These are phyloP conservation scores for Pichia sp. DNA, from an alignment of 1,139 yeast species.

Conservation along the genomic window DNA sequence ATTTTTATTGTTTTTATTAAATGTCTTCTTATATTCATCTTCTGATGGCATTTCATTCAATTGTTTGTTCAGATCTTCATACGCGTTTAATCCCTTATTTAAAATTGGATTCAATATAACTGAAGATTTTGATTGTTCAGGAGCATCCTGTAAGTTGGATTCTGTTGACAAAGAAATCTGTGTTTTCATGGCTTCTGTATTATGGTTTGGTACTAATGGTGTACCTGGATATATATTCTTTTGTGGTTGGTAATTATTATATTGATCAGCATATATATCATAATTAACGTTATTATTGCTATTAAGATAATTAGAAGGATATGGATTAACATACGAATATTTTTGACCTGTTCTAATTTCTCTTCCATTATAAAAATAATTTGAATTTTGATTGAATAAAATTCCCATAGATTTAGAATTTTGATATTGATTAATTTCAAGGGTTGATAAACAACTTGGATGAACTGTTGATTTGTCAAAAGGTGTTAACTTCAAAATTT, in stretches of 20 bases:
- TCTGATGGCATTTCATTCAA: conserved; percentile 4
- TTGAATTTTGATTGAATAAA: conserved; percentile 4
- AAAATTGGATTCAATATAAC: too few relatives aligned
- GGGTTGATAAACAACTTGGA: conserved; percentile 17
- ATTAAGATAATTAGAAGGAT: too few relatives aligned
- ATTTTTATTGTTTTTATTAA: not conserved
- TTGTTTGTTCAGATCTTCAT: conserved; percentile 8
- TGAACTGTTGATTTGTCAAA: conserved; percentile 20
- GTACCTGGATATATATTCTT: too few relatives aligned
- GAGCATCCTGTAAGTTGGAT: not conserved
- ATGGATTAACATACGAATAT: not conserved
- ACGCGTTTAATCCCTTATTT: too few relatives aligned
- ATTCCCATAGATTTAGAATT: conserved; percentile 7
- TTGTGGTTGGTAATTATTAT: too few relatives aligned
- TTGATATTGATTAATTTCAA: conserved; percentile 12
- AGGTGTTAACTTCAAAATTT: conserved; percentile 15
- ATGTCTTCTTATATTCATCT: not conserved
- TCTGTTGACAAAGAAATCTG: not conserved
- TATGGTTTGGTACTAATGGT: too few relatives aligned
- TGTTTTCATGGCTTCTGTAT: too few relatives aligned
- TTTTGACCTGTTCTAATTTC: conserved; percentile 5
- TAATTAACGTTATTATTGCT: too few relatives aligned
- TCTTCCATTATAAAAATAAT: conserved; percentile 9
- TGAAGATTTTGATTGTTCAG: too few relatives aligned
- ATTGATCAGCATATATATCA: not conserved